Percentiles rank a stretch among this genome's conserved stretches.
Conservation (phyloP, 2,329 filamentous ascomycete species). For the Fusarium veterinarium region DNA sequence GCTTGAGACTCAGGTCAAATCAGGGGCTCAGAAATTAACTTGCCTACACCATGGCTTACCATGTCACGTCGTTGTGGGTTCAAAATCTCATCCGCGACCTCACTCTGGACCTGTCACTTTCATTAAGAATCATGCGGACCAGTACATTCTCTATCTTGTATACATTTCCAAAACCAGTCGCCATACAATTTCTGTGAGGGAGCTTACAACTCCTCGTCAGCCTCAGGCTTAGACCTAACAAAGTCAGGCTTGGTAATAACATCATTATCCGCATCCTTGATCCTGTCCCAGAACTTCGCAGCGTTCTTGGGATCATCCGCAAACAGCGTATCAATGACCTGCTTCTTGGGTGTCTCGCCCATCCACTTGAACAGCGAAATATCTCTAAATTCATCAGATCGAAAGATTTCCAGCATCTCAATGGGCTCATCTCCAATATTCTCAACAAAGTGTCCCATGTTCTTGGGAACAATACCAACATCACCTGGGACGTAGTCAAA, state of each 20-base stretch:
- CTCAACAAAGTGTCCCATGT: constrained; percentile 86
- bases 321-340: constrained; percentile 76
- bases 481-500: constrained; percentile 83
- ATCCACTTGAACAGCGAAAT: constrained; percentile 82
- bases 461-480: constrained; percentile 79
- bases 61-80: fast-evolving
- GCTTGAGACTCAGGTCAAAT: no score
- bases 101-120: fast-evolving
- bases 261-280: constrained; percentile 71
- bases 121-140: fast-evolving
- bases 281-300: constrained; percentile 70
- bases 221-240: not conserved
- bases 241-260: constrained; percentile 57
- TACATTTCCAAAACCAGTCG: not conserved
- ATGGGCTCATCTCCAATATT: constrained; percentile 82
- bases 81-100: fast-evolving
- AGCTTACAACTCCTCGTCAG: constrained; percentile 6
- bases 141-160: fast-evolving
- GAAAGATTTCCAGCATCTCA: constrained; percentile 81
- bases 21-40: no score
- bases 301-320: constrained; percentile 69
- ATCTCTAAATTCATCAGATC: constrained; percentile 76
- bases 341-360: constrained; percentile 74
- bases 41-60: fast-evolving
- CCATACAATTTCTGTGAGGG: fast-evolving